Percentiles rank a stretch among this genome's conserved stretches.
These are phyloP conservation scores for Penicillium argentinense DNA, from an alignment of 495 filamentous ascomycete species.

Conservation along the genomic window DNA sequence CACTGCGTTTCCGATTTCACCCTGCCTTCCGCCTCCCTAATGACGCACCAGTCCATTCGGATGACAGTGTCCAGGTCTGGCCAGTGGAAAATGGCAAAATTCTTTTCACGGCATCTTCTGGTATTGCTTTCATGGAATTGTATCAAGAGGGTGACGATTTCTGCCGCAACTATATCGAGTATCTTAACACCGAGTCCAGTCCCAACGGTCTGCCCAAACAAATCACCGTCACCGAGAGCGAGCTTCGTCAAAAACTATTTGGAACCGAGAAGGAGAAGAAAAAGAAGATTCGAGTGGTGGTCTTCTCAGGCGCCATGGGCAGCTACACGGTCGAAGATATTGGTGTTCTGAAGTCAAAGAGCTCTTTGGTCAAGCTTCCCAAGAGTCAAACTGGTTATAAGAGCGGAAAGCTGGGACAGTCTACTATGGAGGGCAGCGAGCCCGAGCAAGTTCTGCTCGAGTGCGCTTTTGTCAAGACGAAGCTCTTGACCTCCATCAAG, in stretches of 20 bases:
- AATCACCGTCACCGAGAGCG: conserved; percentile 69
- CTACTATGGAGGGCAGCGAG: conserved; percentile 68
- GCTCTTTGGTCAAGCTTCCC: conserved; percentile 69
- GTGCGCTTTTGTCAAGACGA: conserved; percentile 63
- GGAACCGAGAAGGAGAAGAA: conserved; percentile 67
- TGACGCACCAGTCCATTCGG: conserved; percentile 62
- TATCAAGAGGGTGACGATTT: conserved; percentile 71
- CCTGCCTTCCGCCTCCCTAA: conserved; percentile 85
- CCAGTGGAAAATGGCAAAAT: conserved; percentile 78
- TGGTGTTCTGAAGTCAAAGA: conserved; percentile 63
- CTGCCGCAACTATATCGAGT: conserved; percentile 80
- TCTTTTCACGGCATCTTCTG: conserved; percentile 75
- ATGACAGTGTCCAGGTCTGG: conserved; percentile 86
- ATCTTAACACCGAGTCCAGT: conserved; percentile 59
- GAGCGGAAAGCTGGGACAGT: conserved; percentile 73
- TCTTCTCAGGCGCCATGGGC: conserved; percentile 74
- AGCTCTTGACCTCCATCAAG: conserved; percentile 71
- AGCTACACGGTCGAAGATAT: conserved; percentile 74
- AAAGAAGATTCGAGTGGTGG: conserved; percentile 64
- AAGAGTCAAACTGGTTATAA: conserved; percentile 72
- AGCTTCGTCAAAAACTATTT: conserved; percentile 65
- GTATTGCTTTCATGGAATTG: conserved; percentile 80
- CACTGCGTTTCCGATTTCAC: conserved; percentile 83
- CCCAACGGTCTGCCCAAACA: conserved; percentile 64
- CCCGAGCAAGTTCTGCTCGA: conserved; percentile 74